Evolutionary conservation across 2,329 filamentous ascomycete genomes (phyloP), one percentile per base, ranked within the genome.

Genomic region (Podosphaera leucotricha): DNA sequence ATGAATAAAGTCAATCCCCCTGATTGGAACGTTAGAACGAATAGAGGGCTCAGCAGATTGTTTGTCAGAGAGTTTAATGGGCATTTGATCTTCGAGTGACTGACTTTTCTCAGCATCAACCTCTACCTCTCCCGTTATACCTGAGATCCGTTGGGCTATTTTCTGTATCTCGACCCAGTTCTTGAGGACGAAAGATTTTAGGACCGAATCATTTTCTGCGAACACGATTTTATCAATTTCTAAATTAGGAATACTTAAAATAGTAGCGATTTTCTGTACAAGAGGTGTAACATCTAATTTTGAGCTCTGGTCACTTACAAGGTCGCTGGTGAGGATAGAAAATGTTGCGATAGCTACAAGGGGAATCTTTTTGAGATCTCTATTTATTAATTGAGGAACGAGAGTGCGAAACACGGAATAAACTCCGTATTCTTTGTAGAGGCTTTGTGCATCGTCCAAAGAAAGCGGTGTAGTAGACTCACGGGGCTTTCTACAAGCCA

Each of bases 301-400:
- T 20, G 43, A 24, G 11, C 13, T 13, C n/a, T 46, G 36, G n/a
- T 24, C 15, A 7, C 26, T 21, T 6, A 26, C 30, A 3, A 41
- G 24, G 11, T 45, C 42, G 16, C 44, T 37, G 16, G 48, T 46
- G 13, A 56, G 49, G 36, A 57, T 43, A 8, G 46, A 47, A 43
- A 54, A 53, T 6, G 55, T 58, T 36, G 49, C 52, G 33, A 56
- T 40, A n/a, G 52, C 50, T 22, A 55, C 43, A 1, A 52, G 11
- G 21, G 54, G 48, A 21, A 57, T 16, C 13, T 43, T 43, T 7
- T 41, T 40, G 2, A 51, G 38, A 28, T 49, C 37, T 35, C 26
- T 37, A 22, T 39, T 20, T 21, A 30, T n/a, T 35, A 54, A 52
- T 13, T 36, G 8, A 26, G 54, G 48, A 41, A 46, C 38, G 44